Evolutionary conservation across 2,329 filamentous ascomycete species (phyloP).

Genomic region (Aspergillus novofumigatus): DNA sequence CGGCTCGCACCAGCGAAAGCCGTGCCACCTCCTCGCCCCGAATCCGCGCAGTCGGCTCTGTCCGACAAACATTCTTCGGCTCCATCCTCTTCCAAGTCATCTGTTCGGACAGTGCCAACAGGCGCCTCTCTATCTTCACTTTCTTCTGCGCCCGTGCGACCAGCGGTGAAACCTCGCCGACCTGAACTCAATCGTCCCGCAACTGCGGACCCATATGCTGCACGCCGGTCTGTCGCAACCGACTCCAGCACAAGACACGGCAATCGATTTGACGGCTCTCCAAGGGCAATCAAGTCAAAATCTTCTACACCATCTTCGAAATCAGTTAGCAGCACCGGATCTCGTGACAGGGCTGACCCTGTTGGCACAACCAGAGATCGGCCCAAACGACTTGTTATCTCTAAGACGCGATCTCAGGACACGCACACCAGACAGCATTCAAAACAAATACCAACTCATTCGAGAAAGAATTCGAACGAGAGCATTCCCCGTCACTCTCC

Average conservation of each 20-base stretch:
- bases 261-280: constrained; percentile 20
- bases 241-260: constrained; percentile 42
- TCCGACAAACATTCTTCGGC: constrained; percentile 36
- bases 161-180: constrained; percentile 33
- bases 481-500: constrained; percentile 10
- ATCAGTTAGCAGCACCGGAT: constrained; percentile 24
- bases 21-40: constrained; percentile 50
- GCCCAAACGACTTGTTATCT: constrained; percentile 31
- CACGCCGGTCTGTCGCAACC: constrained; percentile 48
- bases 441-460: constrained; percentile 19
- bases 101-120: constrained; percentile 34
- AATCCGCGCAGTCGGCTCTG: constrained; percentile 53
- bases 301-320: constrained; percentile 31
- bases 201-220: constrained; percentile 32
- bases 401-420: constrained; percentile 25
- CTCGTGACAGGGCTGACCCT: constrained; percentile 29
- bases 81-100: constrained; percentile 29
- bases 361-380: constrained; percentile 24
- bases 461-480: constrained; percentile 21
- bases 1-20: constrained; percentile 35
- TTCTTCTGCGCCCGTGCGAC: constrained; percentile 58
- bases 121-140: constrained; percentile 40
- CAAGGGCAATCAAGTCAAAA: constrained; percentile 23
- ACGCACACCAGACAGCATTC: constrained; percentile 8
- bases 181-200: constrained; percentile 35